Conservation (phyloP, 2,329 filamentous ascomycete species). For the Xylaria sp. region DNA sequence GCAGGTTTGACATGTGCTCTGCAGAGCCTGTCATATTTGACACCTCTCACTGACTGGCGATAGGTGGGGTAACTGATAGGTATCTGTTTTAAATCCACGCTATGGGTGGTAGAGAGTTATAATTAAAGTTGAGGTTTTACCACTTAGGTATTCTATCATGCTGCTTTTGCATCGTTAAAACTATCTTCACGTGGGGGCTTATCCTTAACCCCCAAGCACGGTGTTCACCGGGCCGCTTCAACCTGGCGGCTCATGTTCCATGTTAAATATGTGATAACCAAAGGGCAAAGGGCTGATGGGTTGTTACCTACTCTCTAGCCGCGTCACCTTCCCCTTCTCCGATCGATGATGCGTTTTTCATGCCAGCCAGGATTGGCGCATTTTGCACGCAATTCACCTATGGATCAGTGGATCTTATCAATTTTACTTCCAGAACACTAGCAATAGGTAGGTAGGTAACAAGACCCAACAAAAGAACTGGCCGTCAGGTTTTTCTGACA, state of each 20-base stretch:
- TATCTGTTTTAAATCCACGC: no score
- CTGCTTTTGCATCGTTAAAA: background rate
- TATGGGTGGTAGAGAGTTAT: no score
- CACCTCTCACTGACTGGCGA: background rate
- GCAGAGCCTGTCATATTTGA: background rate
- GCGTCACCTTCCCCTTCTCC: constrained; percentile 1
- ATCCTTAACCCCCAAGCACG: background rate
- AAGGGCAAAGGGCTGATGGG: background rate
- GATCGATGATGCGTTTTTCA: constrained; percentile 13
- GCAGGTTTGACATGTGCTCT: background rate
- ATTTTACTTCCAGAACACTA: background rate
- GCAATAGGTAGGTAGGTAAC: background rate
- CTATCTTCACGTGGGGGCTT: background rate
- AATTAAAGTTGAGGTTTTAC: no score
- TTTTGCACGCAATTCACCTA: background rate
- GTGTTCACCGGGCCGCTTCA: background rate
- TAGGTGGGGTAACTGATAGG: no score
- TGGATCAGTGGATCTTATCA: constrained; percentile 1
- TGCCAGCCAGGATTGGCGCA: background rate
- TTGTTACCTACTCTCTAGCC: background rate
- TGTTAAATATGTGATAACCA: background rate
- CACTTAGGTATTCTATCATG: background rate
- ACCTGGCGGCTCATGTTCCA: background rate
- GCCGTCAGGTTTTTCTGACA: constrained; percentile 7
- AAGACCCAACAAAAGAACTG: constrained; percentile 3